Evolutionary conservation across 805 yeast species (phyloP).

Genomic region (Ogataea zsoltii): DNA sequence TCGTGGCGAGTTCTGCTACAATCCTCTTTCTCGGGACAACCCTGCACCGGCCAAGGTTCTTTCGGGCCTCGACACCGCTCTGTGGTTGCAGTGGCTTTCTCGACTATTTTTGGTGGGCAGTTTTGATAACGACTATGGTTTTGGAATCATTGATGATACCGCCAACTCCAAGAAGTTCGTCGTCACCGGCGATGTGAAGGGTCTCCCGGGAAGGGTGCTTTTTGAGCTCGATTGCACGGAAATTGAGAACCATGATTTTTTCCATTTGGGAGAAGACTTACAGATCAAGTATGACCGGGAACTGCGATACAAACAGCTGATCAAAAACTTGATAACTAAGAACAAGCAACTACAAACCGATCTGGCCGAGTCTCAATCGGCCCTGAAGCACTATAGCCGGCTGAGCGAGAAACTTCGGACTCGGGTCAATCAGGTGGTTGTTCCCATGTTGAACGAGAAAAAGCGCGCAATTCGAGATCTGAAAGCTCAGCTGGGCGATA

Average conservation of each 20-base stretch:
- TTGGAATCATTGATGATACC: conserved; percentile 8
- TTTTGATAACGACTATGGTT: conserved; percentile 13
- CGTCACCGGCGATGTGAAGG: conserved; percentile 14
- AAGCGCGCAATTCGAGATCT: conserved; percentile 12
- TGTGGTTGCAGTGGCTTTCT: conserved; percentile 16
- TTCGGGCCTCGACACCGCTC: conserved; percentile 3
- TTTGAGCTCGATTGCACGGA: conserved; percentile 14
- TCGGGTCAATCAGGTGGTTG: conserved; percentile 12
- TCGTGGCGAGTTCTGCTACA: conserved; percentile 5
- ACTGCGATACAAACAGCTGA: conserved; percentile 9
- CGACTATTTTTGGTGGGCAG: conserved; percentile 10
- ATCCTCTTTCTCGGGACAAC: background rate
- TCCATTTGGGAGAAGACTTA: conserved; percentile 16
- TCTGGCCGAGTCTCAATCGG: conserved; percentile 7
- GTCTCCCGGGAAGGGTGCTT: conserved; percentile 15
- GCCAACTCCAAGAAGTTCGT: conserved; percentile 4
- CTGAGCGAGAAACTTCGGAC: conserved; percentile 7
- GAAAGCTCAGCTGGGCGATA: background rate
- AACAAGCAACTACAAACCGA: conserved; percentile 11
- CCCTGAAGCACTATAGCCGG: conserved; percentile 5
- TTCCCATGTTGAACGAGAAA: conserved; percentile 23
- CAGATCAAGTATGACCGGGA: conserved; percentile 16
- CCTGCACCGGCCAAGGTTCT: conserved; percentile 5
- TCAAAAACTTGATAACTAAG: conserved; percentile 4
- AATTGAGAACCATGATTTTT: conserved; percentile 8